Base-by-base conservation (phyloP, 352 stramenopile species). In the Phytophthora pluvialis region DNA sequence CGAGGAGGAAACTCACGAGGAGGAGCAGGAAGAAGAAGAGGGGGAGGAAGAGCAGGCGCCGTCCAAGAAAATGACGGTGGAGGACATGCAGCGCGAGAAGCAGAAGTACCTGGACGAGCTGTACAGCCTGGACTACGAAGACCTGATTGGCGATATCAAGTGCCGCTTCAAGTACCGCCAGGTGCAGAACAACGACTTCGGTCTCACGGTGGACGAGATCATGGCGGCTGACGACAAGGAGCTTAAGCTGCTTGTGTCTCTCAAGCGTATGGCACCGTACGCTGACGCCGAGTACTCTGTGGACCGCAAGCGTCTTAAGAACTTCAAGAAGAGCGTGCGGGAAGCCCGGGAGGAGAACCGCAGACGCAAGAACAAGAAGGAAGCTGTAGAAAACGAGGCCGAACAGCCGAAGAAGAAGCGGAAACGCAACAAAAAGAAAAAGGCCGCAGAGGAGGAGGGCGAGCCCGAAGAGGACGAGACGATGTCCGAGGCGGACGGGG, bases 81-180 rank as follows among this genome's bases (percentile, higher is more conserved):
- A 79, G 25, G 76, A 96, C 56, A 83, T 94, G 44, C 50, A 90
- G 57, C 71, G 64, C 25, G 95, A 95, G 67, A 93, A 97, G 76
- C 75, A 97, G 56, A 94, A 98, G 64, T 94, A 98, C 60, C 75
- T 98, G 57, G 94, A 99, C 47, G 97, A 99, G 64, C 77, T 99
- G 8, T 99, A 99, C 75, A 93, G 97, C 42, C 81, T 99, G 25
- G 98, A 99, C 75, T 99, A 99, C 68, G 98, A 99, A 75, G 97
- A 99, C 66, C 89, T 99, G 39, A 98, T 99, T 63, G 97, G 93
- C 18, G 97, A 98, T 63, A 88, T 99, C 68, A 97, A 97, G 47
- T 99, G 94, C 44, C 88, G 97, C 21, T 99, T 99, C 83, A 99
- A 99, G 72, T 99, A 99, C 78, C 86, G 90, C 9, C 73, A 93